Conservation (phyloP, 495 filamentous ascomycete genomes). For the Pseudomonodictys pantanalensis region DNA sequence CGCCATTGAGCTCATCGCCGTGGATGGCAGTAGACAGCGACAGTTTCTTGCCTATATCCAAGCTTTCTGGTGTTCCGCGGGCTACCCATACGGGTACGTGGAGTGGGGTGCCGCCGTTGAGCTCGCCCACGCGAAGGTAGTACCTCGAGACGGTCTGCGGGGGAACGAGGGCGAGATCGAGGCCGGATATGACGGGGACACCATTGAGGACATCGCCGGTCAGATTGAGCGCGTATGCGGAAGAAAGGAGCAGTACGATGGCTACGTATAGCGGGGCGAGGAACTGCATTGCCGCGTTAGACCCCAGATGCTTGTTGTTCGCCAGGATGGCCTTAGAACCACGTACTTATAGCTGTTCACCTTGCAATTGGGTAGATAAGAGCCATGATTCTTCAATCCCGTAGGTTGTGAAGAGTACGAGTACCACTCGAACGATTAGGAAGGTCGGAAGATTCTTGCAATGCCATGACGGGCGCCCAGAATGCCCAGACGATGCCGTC, state of each 20-base stretch:
- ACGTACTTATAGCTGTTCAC: neutral
- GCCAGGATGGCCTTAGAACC: neutral
- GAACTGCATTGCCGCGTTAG: neutral
- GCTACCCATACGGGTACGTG: slow-evolving; percentile 6
- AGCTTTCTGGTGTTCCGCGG: slow-evolving; percentile 6
- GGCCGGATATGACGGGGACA: neutral
- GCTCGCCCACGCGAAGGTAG: neutral
- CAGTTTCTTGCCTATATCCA: neutral
- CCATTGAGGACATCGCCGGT: neutral
- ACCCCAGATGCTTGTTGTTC: neutral
- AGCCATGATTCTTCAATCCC: neutral
- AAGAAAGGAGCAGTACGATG: neutral
- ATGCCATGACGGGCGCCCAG: neutral
- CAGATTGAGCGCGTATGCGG: neutral
- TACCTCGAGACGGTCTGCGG: slow-evolving; percentile 1
- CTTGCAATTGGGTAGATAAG: neutral
- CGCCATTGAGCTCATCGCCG: slow-evolving; percentile 19
- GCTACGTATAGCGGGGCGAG: neutral
- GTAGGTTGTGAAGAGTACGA: no score
- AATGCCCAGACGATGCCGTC: neutral
- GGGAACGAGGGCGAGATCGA: slow-evolving; percentile 7
- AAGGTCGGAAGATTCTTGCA: neutral
- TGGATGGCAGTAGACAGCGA: slow-evolving; percentile 9
- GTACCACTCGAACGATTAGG: neutral
- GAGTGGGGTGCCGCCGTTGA: neutral